Evolutionary conservation across 2,329 filamentous ascomycete species (phyloP), one percentile per base, ranked within the genome.

Genomic region (Aspergillus jensenii): DNA sequence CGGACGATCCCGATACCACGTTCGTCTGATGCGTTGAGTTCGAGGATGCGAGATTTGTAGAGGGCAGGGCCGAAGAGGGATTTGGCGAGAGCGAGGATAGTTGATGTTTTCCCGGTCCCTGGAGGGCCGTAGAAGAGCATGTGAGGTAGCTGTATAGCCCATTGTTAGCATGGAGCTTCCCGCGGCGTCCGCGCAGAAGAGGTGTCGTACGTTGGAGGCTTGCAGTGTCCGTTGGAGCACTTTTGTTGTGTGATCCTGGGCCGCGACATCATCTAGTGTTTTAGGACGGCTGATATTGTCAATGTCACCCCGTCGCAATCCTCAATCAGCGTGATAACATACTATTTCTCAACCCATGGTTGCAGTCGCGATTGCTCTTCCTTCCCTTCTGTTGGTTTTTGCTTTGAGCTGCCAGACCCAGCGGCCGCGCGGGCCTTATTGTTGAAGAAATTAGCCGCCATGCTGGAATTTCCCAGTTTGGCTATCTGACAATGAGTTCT

Each of bases 281-380:
- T 96, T 97, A 27, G 95, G 96, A 45, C 95, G 93, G 74, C 93
- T 98, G 46, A 17, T 8, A 31, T 15, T 25, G n/a, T 55, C n/a
- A 49, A 39, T 50, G 48, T 25, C 21, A 55, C 48, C 17, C 27
- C 53, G 47, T 8, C n/a, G 5, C 11, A 14, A 47, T 17, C 3
- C 39, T 15, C 12, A 21, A 2, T 3, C 5, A 14, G 21, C 4
- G 7, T 33, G 19, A 37, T 39, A 44, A 62, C 72, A 56, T 81
- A 96, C 93, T 97, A 98, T 90, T 98, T 98, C 81, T 98, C 95
- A 53, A 98, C 93, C 95, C 95, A 99, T 68, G 95, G 95, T 71
- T 97, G 93, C 66, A 87, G 81, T 69, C 84, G 84, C 65, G 82
- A 82, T 31, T 81, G 81, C 59, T 90, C 86, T 71, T 85, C 88